These are phyloP conservation scores for Kwoniella dendrophila DNA, from an alignment of 768 basidiomycete genomes.

Conservation along the genomic window DNA sequence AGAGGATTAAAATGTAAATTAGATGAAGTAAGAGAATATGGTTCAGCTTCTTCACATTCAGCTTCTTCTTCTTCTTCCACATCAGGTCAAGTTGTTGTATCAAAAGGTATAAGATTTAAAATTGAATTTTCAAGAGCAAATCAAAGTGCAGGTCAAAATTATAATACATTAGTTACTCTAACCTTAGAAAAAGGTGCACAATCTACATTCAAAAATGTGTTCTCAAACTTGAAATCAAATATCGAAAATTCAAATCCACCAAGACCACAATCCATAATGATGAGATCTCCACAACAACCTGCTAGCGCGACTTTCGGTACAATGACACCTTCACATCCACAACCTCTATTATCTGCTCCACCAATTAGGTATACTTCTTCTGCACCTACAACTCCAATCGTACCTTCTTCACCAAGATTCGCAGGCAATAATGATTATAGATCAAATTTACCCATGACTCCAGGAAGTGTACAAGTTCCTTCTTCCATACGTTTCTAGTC, in stretches of 20 bases:
- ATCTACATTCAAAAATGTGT: conserved; percentile 68
- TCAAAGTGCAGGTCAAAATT: conserved; percentile 55
- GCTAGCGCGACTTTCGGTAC: conserved; percentile 13
- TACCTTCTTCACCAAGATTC: conserved; percentile 34
- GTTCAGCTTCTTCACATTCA: too few relatives aligned
- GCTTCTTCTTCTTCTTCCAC: too few relatives aligned
- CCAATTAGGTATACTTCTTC: conserved; percentile 28
- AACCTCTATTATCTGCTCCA: conserved; percentile 36
- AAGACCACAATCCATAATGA: conserved; percentile 7
- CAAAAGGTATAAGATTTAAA: conserved; percentile 78
- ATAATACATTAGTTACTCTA: conserved; percentile 66
- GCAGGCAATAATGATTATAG: background rate
- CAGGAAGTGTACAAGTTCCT: conserved; percentile 31
- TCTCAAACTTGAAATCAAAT: conserved; percentile 21
- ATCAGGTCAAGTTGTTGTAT: conserved; percentile 61
- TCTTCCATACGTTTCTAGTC: conserved; percentile 33
- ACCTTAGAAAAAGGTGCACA: conserved; percentile 85
- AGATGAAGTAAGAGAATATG: conserved; percentile 66
- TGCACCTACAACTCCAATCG: conserved; percentile 37
- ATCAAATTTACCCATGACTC: conserved; percentile 13
- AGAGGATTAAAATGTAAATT: conserved; percentile 75
- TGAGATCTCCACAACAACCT: conserved; percentile 16
- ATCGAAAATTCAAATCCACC: conserved; percentile 24
- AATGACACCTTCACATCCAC: conserved; percentile 22
- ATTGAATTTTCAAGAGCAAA: conserved; percentile 68